Base-by-base conservation (phyloP, 2,329 filamentous ascomycete genomes). In the Botrytis aclada region DNA sequence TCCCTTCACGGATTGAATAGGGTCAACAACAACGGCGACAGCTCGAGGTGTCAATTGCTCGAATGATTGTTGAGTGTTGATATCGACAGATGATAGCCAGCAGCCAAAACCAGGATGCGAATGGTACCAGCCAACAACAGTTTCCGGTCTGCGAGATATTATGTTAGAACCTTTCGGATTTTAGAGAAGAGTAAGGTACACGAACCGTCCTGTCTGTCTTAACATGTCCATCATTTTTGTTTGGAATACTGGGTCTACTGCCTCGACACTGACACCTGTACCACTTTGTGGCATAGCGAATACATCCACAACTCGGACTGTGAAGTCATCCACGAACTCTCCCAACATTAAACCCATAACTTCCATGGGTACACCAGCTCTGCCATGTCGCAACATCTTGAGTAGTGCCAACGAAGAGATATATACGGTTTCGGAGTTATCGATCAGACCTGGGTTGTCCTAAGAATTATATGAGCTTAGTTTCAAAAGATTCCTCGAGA, bases 211-310 rank as follows among this genome's bases (percentile, higher is more conserved):
- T 73, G 96, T 99, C 87, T 99, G 96, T 81, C 93, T 89, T 82
- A 99, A 86, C 96, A 99, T 98, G 82, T 99, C 96, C 96, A 99
- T 99, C 96, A 99, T 99, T 88, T 98, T 99, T 80, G 94, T 98
- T 86, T 99, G 96, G 84, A 99, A 99, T 47, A 99, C 96, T 16
- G 95, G 94, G 82, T 99, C 96, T 76, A 99, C 96, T 69, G 96
- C 97, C 84, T 99, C 96, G 80, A 99, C 96, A 84, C 94, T 97
- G 78, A 99, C 96, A 78, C 96, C 96, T 1, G 96, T 99, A 84
- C 96, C 96, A 79, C 95, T 98, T 83, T 99, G 96, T 32, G 96
- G 96, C 96, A 99, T 99, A 74, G 96, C 96, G 84, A 99, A 99
- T 41, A 99, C 96, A 84, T 99, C 96, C 77, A 98, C 95, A 22